Conservation (phyloP, 1,139 yeast genomes). For the Citeromyces hawaiiensis region DNA sequence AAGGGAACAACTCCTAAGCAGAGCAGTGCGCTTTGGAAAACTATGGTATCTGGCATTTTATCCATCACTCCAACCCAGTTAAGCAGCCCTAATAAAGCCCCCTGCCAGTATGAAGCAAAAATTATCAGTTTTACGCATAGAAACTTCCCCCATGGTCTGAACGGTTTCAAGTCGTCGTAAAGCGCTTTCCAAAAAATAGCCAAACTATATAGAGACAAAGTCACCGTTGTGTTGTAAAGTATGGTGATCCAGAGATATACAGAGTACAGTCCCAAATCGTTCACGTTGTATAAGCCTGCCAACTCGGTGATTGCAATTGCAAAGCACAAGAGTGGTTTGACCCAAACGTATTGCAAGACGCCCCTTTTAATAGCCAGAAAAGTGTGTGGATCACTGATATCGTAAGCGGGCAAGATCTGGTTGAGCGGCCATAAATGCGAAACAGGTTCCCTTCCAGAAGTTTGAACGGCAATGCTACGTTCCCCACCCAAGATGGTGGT, state of each 20-base stretch:
- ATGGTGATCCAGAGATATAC: slow-evolving; percentile 57
- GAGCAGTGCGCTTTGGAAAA: slow-evolving; percentile 67
- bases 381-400: slow-evolving; percentile 76
- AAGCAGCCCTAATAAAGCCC: slow-evolving; percentile 52
- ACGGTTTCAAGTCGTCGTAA: slow-evolving; percentile 61
- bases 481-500: slow-evolving; percentile 90
- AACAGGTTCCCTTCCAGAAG: slow-evolving; percentile 67
- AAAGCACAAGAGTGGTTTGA: slow-evolving; percentile 68
- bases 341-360: slow-evolving; percentile 88
- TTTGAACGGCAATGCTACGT: slow-evolving; percentile 57
- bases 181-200: slow-evolving; percentile 90
- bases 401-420: slow-evolving; percentile 38
- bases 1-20: slow-evolving; percentile 80
- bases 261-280: slow-evolving; percentile 33
- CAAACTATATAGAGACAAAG: slow-evolving; percentile 69
- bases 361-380: slow-evolving; percentile 74
- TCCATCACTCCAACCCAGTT: slow-evolving; percentile 39
- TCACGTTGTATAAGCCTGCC: slow-evolving; percentile 34
- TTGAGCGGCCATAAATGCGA: slow-evolving; percentile 16
- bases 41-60: slow-evolving; percentile 25
- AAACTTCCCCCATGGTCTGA: slow-evolving; percentile 86
- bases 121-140: slow-evolving; percentile 85
- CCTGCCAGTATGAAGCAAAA: slow-evolving; percentile 97
- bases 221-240: slow-evolving; percentile 67
- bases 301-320: slow-evolving; percentile 38